Evolutionary conservation across 108 stramenopile species (phyloP).

Genomic region (Thalassiosira profunda): DNA sequence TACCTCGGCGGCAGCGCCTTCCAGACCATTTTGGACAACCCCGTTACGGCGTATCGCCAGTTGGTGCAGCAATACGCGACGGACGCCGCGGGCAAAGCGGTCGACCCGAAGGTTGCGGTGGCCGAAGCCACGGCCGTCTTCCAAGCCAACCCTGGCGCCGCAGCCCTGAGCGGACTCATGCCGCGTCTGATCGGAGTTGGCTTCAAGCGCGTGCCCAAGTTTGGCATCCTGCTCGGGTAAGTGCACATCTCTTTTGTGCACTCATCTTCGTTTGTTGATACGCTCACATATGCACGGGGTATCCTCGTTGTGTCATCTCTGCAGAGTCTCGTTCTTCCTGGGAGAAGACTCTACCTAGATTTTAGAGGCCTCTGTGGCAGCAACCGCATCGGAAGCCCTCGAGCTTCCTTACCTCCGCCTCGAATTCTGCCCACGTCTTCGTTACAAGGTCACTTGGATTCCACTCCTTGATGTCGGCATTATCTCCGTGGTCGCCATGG

Average conservation of each 20-base stretch:
- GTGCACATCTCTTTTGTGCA: constrained; percentile 89
- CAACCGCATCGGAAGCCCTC: too few relatives aligned
- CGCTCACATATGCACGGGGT: too few relatives aligned
- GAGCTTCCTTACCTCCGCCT: too few relatives aligned
- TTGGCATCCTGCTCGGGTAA: constrained; percentile 88
- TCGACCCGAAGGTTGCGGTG: constrained; percentile 83
- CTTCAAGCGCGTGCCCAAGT: constrained; percentile 95
- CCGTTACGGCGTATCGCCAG: constrained; percentile 94
- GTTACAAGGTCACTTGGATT: too few relatives aligned
- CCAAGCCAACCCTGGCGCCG: constrained; percentile 77
- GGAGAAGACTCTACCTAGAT: too few relatives aligned
- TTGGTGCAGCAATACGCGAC: constrained; percentile 95
- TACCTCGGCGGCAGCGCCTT: constrained; percentile 92
- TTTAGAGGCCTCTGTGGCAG: too few relatives aligned
- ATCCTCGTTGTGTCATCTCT: too few relatives aligned
- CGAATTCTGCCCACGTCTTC: too few relatives aligned
- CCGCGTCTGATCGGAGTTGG: constrained; percentile 93
- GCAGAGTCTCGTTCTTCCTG: too few relatives aligned
- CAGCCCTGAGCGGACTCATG: constrained; percentile 78
- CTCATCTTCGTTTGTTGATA: too few relatives aligned
- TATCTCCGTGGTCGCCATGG: too few relatives aligned
- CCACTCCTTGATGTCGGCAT: too few relatives aligned
- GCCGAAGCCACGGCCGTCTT: constrained; percentile 89
- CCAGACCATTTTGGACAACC: constrained; percentile 93
- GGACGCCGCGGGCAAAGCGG: constrained; percentile 83